Evolutionary conservation across 1,284 basidiomycete species (phyloP).

Genomic region (Microbotryum intermedium): DNA sequence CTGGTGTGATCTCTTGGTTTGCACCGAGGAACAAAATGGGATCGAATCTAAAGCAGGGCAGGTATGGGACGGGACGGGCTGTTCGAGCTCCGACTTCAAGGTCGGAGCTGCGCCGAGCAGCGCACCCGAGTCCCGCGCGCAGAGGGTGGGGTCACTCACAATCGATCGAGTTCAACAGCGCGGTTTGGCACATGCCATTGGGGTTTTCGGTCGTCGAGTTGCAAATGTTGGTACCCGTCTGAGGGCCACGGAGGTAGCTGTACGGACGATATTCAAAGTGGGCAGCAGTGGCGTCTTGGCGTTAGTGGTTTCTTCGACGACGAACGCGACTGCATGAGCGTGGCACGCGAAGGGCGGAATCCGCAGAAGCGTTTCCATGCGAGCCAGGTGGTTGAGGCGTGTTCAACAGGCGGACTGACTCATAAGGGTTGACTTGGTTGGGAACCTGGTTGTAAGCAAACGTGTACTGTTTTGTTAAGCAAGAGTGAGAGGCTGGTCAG

Average conservation of each 20-base stretch:
- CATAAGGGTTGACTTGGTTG: slow-evolving; percentile 26
- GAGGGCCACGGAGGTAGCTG: slow-evolving; percentile 16
- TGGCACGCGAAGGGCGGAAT: background rate
- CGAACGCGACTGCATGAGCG: background rate
- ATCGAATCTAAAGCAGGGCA: no score
- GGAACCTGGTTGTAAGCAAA: slow-evolving; percentile 14
- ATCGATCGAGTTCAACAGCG: slow-evolving; percentile 32
- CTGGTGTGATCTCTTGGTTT: no score
- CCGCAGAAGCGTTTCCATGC: background rate
- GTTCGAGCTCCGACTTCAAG: no score
- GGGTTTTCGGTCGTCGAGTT: slow-evolving; percentile 59
- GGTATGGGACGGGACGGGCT: no score
- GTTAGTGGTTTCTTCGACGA: no score
- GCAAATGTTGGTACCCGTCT: slow-evolving; percentile 40
- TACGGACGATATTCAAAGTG: background rate
- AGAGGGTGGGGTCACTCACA: no score
- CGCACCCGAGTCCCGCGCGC: no score
- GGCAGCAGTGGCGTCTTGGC: no score
- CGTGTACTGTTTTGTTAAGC: slow-evolving; percentile 1
- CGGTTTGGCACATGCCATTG: slow-evolving; percentile 56
- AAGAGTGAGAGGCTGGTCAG: no score
- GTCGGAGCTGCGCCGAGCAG: no score
- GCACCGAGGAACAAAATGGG: no score
- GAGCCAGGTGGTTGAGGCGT: background rate
- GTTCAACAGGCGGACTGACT: background rate